Conservation (phyloP, 176 grass and related monocot species). For the Musa beccarii region DNA sequence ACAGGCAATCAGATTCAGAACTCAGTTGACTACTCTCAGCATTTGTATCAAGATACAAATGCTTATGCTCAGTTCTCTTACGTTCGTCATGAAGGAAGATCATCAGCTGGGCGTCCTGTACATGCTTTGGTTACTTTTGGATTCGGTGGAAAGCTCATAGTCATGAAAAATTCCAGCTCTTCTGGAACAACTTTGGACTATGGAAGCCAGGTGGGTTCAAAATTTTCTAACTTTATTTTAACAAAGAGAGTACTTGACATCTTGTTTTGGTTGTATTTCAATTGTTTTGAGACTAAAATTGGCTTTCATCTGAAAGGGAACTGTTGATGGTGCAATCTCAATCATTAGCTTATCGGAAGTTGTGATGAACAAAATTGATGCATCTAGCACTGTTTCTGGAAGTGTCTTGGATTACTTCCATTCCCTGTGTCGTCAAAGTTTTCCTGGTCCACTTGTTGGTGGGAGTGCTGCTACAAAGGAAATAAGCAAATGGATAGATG, state of each 20-base stretch:
- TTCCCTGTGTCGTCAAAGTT: constrained; percentile 54
- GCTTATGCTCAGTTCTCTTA: constrained; percentile 8
- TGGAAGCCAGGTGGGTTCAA: constrained; percentile 12
- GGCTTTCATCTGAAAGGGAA: constrained; percentile 24
- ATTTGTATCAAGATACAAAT: constrained; percentile 4
- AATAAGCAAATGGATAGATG: constrained; percentile 93
- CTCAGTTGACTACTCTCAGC: neutral
- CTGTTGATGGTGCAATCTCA: constrained; percentile 40
- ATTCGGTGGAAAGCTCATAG: constrained; percentile 16
- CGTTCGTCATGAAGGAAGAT: neutral
- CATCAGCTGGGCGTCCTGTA: constrained; percentile 17
- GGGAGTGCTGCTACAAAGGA: constrained; percentile 79
- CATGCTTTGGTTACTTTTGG: constrained; percentile 26
- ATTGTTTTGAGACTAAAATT: neutral
- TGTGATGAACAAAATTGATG: constrained; percentile 42
- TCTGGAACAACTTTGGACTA: constrained; percentile 1
- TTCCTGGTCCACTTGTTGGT: constrained; percentile 91
- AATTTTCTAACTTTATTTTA: neutral
- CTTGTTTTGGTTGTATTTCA: neutral
- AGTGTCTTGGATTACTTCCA: constrained; percentile 50
- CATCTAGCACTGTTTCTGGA: constrained; percentile 32
- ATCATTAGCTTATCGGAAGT: constrained; percentile 77
- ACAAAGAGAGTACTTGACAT: neutral
- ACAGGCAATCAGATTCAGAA: constrained; percentile 12
- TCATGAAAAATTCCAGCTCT: constrained; percentile 18